phyloP scores from a whole-genome alignment of 1,284 basidiomycete genomes.

The Pisolithus thermaeus region DNA sequence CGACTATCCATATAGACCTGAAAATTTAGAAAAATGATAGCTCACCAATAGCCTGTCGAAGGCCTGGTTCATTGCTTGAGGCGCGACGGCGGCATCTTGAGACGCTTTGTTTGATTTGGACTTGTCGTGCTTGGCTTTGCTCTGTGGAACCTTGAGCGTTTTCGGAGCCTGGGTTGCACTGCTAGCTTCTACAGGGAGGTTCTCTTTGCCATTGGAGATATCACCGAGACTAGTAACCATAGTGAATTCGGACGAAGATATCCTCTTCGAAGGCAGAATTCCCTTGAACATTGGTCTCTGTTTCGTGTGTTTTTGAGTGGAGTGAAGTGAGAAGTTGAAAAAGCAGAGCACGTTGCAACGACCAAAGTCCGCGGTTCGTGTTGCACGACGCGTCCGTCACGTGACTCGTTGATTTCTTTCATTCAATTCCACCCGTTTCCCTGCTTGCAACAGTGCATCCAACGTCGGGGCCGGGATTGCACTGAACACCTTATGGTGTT shows the following conservation, averaged over 20 bases:
- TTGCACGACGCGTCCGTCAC: slow-evolving; percentile 28
- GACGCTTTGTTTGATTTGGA: slow-evolving; percentile 29
- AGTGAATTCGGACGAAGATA: slow-evolving; percentile 61
- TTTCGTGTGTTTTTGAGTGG: neutral
- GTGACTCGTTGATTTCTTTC: slow-evolving; percentile 27
- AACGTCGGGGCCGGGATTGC: no score
- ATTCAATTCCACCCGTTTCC: neutral
- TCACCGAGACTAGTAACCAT: slow-evolving; percentile 57
- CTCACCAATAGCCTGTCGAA: slow-evolving; percentile 71
- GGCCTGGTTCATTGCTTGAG: slow-evolving; percentile 48
- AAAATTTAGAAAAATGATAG: slow-evolving; percentile 1
- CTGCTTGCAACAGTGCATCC: no score
- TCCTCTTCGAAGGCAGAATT: slow-evolving; percentile 60
- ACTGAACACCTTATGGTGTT: neutral
- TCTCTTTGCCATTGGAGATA: slow-evolving; percentile 56
- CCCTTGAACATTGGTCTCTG: slow-evolving; percentile 59
- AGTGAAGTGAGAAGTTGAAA: slow-evolving; percentile 1
- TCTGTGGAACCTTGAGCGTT: slow-evolving; percentile 22
- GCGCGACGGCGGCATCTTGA: slow-evolving; percentile 35
- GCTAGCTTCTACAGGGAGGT: slow-evolving; percentile 36
- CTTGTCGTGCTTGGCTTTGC: slow-evolving; percentile 37
- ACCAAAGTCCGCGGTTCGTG: slow-evolving; percentile 21
- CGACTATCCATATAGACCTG: slow-evolving; percentile 1
- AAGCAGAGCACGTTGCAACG: neutral
- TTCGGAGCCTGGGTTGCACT: slow-evolving; percentile 19